Base-by-base conservation (phyloP, 2,329 filamentous ascomycete genomes). In the Aspergillus amoenus region DNA sequence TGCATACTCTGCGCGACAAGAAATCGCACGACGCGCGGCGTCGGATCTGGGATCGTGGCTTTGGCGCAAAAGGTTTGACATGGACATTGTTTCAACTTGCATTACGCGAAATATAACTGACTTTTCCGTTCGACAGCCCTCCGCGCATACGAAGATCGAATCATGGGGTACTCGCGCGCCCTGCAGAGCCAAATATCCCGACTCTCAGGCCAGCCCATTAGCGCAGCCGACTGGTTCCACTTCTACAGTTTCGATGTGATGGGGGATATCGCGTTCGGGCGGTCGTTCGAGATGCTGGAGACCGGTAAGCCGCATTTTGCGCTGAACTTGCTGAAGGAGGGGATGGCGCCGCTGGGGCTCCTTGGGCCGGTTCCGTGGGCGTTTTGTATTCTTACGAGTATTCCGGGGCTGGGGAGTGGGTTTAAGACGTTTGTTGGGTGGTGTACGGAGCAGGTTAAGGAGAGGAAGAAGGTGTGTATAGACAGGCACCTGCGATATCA, bases 221-320 rank as follows among this genome's bases (percentile, higher is more conserved):
- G 37, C 18, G 53, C 46, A 2, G 37, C 46, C 1, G 45, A 43
- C 8, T 44, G 46, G 39, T 56, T 50, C 30, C 43, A 50, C 5
- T 50, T 49, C 11, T 40, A 30, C 37, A 56, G 53, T 37, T 56
- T 50, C 18, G 53, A 56, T 8, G 53, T 56, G 34, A 56, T 56
- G 53, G 46, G 53, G 1, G 53, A 50, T 39, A 5, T 56, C 11
- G 53, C 22, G 4, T 32, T 56, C 3, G 53, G 53, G 3, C 39
- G 49, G 30, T 15, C 34, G 12, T 54, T 54, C 18, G n/a, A 56
- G 17, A 50, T 50, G 51, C 12, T 55, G 32, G 7, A 32, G 13
- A 30, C 30, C 3, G 52, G 42, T 3, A 43, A 11, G 15, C 18
- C 32, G 8, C 43, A 34, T 13, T 55, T 21, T 18, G 37, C 42